Evolutionary conservation across 2,329 filamentous ascomycete genomes (phyloP), one percentile per base, ranked within the genome.

Genomic region (Xylaria sp.): DNA sequence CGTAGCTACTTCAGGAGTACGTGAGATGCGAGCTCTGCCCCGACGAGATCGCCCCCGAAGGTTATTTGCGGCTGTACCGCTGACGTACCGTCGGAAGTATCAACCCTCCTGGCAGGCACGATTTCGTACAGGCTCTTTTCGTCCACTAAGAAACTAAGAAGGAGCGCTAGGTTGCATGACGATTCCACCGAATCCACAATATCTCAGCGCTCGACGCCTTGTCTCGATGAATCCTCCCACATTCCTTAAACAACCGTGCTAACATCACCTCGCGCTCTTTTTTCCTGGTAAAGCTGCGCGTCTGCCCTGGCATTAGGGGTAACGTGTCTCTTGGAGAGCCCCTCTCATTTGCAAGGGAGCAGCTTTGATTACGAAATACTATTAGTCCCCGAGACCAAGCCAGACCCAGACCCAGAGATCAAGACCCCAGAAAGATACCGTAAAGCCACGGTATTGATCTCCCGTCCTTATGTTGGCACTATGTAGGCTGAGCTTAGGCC

Each of bases 401-500:
- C 4, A 30, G 23, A 30, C 23, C 23, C 23, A 30, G 23, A 30
- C 23, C 23, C 23, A 4, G 16, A 30, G 23, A 30, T 30, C 23
- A 30, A 35, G 49, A 35, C 23, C 23, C 49, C 23, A 34, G 11
- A 13, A 3, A 51, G 49, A 51, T 34, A 51, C 49, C 49, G 49
- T 51, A 23, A 18, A 16, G 42, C 23, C 49, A 23, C 49, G 49
- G 49, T 51, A 51, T 51, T 9, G 49, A 51, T 52, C 54, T 48
- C n/a, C 37, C 50, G 52, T 50, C 58, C 57, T 51, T 57, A 67
- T 69, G 67, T 67, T 66, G 58, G 64, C 62, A 42, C 66, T 65
- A 66, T 66, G 67, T 65, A 65, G 65, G 67, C 65, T 61, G 54
- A 60, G 66, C 63, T 54, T 65, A 59, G 68, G 66, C 64, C 64